Conservation (phyloP, 768 basidiomycete species). For the Lactarius evosmus region DNA sequence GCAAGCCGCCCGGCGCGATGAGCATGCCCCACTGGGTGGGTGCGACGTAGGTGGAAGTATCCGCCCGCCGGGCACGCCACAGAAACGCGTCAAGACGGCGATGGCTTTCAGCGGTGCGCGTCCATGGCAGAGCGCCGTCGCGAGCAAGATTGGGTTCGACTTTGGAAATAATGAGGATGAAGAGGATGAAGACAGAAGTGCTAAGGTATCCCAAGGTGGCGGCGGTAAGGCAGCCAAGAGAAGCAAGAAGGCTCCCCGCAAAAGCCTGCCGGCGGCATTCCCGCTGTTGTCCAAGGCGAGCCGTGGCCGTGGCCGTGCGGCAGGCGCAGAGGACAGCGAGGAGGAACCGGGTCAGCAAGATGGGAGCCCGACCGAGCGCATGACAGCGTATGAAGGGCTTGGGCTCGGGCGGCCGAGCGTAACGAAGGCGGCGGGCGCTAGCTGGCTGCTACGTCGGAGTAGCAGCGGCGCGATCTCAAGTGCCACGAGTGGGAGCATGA, state of each 20-base stretch:
- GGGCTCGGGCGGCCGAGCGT: constrained; percentile 60
- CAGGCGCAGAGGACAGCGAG: constrained; percentile 51
- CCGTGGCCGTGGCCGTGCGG: constrained; percentile 10
- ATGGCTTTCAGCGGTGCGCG: constrained; percentile 45
- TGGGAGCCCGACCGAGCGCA: constrained; percentile 59
- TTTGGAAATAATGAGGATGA: constrained; percentile 38
- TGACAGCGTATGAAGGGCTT: constrained; percentile 55
- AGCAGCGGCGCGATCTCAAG: constrained; percentile 80
- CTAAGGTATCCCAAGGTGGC: constrained; percentile 47
- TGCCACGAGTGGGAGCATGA: constrained; percentile 42
- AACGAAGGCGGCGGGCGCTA: constrained; percentile 37
- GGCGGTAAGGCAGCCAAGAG: constrained; percentile 29
- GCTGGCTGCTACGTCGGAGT: constrained; percentile 70
- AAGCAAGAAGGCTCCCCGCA: constrained; percentile 53
- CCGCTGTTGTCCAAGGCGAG: constrained; percentile 38
- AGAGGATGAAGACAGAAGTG: constrained; percentile 32
- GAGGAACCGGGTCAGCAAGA: constrained; percentile 46
- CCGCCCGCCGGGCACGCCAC: constrained; percentile 74
- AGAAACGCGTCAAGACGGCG: constrained; percentile 69
- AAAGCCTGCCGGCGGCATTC: constrained; percentile 76
- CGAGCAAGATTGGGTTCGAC: constrained; percentile 59
- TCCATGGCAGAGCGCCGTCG: constrained; percentile 80
- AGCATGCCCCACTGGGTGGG: constrained; percentile 35
- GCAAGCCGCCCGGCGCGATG: constrained; percentile 47
- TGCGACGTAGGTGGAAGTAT: constrained; percentile 39